These are phyloP conservation scores for Suhomyces pyralidae DNA, from an alignment of 805 yeast species.

Conservation along the genomic window DNA sequence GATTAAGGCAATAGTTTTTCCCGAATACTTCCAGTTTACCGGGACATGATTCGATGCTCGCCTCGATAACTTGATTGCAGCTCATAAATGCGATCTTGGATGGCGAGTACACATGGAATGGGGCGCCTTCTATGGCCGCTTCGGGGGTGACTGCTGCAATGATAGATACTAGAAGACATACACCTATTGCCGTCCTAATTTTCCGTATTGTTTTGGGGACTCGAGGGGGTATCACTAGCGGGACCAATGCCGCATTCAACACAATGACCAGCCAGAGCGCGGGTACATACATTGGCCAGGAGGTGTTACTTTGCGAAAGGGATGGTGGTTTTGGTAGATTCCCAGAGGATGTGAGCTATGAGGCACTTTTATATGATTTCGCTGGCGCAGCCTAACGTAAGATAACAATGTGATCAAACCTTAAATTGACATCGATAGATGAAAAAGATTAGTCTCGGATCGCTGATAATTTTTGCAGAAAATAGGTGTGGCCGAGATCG, in stretches of 20 bases:
- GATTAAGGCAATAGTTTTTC: constrained; percentile 5
- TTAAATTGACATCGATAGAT: neutral
- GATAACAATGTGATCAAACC: neutral
- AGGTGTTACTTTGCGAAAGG: neutral
- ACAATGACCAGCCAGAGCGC: neutral
- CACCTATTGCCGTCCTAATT: constrained; percentile 4
- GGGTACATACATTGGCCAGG: neutral
- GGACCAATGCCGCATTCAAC: constrained; percentile 1
- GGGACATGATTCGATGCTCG: constrained; percentile 21
- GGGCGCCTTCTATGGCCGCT: constrained; percentile 26
- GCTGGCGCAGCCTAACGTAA: neutral
- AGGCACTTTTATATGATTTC: neutral
- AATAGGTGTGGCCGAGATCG: neutral
- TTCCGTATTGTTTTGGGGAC: neutral
- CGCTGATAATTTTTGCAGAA: neutral
- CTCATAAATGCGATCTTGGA: constrained; percentile 28
- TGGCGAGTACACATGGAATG: constrained; percentile 27
- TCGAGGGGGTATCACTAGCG: neutral
- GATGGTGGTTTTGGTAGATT: neutral
- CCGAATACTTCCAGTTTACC: neutral
- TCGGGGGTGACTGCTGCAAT: constrained; percentile 23
- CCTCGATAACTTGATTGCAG: constrained; percentile 25
- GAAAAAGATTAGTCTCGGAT: neutral
- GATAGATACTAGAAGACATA: constrained; percentile 9
- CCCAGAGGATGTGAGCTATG: neutral